Evolutionary conservation across 139 green algal genomes (phyloP).

Genomic region (Edaphochlamys debaryana): DNA sequence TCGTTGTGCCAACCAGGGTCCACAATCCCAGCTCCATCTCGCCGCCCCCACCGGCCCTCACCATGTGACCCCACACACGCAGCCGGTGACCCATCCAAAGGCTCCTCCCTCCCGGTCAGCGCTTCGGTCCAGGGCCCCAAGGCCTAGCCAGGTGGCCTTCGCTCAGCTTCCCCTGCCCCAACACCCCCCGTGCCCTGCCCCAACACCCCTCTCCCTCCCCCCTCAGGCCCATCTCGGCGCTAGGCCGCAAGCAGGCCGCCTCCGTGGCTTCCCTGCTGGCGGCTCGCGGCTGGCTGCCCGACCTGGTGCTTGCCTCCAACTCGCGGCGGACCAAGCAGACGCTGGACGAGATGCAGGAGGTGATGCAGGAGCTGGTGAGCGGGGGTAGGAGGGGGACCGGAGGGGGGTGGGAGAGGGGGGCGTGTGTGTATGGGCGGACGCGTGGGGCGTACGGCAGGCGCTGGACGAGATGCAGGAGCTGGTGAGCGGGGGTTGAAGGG

Average conservation of each 20-base stretch:
- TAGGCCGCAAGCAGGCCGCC: conserved; percentile 45
- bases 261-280: conserved; percentile 42
- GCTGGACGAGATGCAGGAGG: conserved; percentile 77
- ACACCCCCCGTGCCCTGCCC: not conserved
- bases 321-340: conserved; percentile 81
- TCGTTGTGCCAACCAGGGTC: no score
- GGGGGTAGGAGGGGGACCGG: no score
- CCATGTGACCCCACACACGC: not conserved
- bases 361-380: conserved; percentile 52
- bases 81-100: not conserved
- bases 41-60: not conserved
- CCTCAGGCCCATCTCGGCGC: conserved; percentile 23
- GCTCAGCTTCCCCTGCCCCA: no score
- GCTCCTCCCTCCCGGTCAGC: not conserved
- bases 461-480: conserved; percentile 80
- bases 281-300: conserved; percentile 76
- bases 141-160: not conserved
- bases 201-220: no score
- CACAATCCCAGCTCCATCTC: no score
- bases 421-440: no score
- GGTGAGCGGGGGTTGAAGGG: not conserved
- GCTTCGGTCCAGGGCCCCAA: no score
- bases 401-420: no score
- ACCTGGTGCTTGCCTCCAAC: conserved; percentile 80
- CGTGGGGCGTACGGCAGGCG: no score